Conservation (phyloP, 2,329 filamentous ascomycete species). For the Penicillium sp. region DNA sequence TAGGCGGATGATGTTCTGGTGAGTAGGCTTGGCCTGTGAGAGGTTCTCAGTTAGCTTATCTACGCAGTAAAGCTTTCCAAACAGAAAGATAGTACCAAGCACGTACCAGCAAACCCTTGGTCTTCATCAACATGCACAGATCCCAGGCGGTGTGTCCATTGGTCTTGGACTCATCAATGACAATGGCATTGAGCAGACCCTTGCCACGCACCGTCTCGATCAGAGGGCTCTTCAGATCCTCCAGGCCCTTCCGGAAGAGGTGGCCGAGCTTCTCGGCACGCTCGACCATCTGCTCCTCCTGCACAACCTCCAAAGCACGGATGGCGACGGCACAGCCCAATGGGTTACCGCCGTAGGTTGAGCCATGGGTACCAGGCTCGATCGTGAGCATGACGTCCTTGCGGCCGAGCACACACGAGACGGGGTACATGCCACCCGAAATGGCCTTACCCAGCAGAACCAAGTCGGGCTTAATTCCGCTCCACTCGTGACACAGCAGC, state of each 20-base stretch:
- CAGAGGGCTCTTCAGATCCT: constrained; percentile 75
- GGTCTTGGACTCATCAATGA: constrained; percentile 88
- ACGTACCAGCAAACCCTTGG: constrained; percentile 87
- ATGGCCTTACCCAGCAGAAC: constrained; percentile 96
- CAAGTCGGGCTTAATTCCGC: constrained; percentile 91
- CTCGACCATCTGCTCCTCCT: constrained; percentile 86
- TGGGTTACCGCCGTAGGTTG: constrained; percentile 97
- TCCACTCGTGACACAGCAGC: constrained; percentile 93
- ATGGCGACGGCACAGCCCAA: constrained; percentile 95
- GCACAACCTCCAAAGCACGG: constrained; percentile 87
- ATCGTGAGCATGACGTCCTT: constrained; percentile 94
- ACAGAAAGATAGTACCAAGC: neutral
- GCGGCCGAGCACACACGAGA: constrained; percentile 84
- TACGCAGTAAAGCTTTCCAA: neutral
- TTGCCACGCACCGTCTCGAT: constrained; percentile 86
- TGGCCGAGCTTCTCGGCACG: constrained; percentile 80
- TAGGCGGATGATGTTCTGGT: constrained; percentile 97
- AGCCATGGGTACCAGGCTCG: constrained; percentile 95
- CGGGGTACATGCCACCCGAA: constrained; percentile 98
- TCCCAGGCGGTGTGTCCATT: constrained; percentile 92
- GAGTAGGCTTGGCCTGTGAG: constrained; percentile 91
- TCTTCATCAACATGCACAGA: constrained; percentile 91
- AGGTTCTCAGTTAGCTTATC: neutral
- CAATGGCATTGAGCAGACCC: constrained; percentile 90
- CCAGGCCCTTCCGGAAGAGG: constrained; percentile 78